A percentile compares a stretch with the other conserved stretches of the same genome.
phyloP scores from a whole-genome alignment of 306 rosid genomes.

The Trifolium fragiferum region DNA sequence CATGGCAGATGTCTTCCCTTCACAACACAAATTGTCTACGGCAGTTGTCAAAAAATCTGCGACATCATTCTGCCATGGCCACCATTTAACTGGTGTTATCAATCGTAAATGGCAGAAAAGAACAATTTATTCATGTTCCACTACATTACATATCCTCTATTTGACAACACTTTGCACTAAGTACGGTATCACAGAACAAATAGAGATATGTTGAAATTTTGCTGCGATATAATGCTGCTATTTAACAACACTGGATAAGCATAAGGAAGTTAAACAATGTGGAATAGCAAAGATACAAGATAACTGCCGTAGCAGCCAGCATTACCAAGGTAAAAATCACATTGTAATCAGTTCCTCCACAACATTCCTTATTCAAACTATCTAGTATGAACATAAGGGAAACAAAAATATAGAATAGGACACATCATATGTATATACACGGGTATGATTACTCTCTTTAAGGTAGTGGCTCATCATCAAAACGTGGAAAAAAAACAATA shows the following conservation, averaged over 20 bases:
- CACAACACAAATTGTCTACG: no score
- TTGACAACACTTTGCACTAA: background rate
- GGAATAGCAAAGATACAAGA: background rate
- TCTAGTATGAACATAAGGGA: constrained; percentile 50
- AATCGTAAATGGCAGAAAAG: background rate
- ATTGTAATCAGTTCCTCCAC: constrained; percentile 20
- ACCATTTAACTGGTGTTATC: background rate
- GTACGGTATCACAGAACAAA: background rate
- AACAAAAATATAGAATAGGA: constrained; percentile 52
- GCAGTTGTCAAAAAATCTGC: no score
- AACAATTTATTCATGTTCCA: background rate
- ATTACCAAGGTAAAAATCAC: constrained; percentile 39
- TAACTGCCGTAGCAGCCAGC: constrained; percentile 27
- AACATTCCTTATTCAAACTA: constrained; percentile 50
- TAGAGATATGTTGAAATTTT: background rate
- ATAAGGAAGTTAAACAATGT: background rate
- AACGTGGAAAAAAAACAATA: constrained; percentile 47
- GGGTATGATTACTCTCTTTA: constrained; percentile 41
- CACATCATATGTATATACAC: constrained; percentile 64
- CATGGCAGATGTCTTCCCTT: background rate
- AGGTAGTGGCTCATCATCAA: constrained; percentile 48
- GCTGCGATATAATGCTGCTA: background rate
- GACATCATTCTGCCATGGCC: background rate
- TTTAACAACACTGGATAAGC: background rate
- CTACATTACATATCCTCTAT: background rate